phyloP scores from a whole-genome alignment of 345 rosid genomes.

The Eutrema heterophyllum region DNA sequence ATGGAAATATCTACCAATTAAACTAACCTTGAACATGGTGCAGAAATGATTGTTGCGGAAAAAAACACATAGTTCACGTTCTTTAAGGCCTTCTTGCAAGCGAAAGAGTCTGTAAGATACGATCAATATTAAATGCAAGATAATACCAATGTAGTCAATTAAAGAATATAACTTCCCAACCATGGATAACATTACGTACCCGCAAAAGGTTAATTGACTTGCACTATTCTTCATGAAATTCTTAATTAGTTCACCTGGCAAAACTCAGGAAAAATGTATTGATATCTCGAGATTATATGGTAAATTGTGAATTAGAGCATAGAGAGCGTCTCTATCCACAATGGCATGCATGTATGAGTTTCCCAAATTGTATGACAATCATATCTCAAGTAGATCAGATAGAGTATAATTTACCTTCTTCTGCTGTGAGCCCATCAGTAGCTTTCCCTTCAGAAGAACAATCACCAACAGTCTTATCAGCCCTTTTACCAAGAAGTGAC shows the following conservation, averaged over 20 bases:
- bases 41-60: slow-evolving; percentile 98
- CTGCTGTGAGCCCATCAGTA: slow-evolving; percentile 57
- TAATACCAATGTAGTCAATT: not conserved
- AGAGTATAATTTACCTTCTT: slow-evolving; percentile 51
- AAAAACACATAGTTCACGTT: slow-evolving; percentile 91
- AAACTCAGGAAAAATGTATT: slow-evolving; percentile 21
- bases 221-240: slow-evolving; percentile 82
- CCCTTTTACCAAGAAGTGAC: slow-evolving; percentile 74
- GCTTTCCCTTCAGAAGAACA: slow-evolving; percentile 34
- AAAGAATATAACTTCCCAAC: slow-evolving; percentile 5
- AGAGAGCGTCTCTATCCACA: not conserved
- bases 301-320: not conserved
- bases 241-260: slow-evolving; percentile 70
- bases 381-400: not conserved
- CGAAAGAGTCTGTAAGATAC: slow-evolving; percentile 67
- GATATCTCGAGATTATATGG: not conserved
- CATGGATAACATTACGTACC: slow-evolving; percentile 48
- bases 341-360: not conserved
- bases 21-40: slow-evolving; percentile 96
- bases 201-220: slow-evolving; percentile 79
- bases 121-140: slow-evolving; percentile 6
- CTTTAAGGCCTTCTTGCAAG: slow-evolving; percentile 89
- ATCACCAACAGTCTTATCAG: slow-evolving; percentile 47
- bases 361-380: not conserved
- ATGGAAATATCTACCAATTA: not conserved